A percentile compares a stretch with the other conserved stretches of the same genome.
phyloP scores from a whole-genome alignment of 345 rosid genomes.

The Hibiscus trionum region DNA sequence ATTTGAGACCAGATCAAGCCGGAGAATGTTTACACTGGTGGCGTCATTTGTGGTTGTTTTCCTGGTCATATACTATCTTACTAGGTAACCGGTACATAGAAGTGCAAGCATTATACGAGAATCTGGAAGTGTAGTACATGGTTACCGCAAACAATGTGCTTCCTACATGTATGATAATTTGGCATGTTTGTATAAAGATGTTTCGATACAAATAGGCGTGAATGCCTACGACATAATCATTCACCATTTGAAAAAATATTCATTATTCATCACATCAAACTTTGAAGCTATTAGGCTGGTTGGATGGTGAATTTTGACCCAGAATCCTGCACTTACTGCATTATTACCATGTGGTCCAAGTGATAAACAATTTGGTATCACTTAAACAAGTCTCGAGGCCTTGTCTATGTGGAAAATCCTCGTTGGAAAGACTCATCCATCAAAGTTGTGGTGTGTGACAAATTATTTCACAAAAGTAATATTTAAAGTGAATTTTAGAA shows the following conservation, averaged over 20 bases:
- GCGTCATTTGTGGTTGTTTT: conserved; percentile 80
- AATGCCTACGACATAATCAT: background rate
- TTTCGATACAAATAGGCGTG: conserved; percentile 1
- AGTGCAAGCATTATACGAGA: conserved; percentile 11
- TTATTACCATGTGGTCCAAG: too few relatives aligned
- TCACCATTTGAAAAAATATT: background rate
- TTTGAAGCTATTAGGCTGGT: background rate
- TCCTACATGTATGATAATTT: conserved; percentile 17
- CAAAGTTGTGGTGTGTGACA: too few relatives aligned
- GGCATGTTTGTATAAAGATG: conserved; percentile 25
- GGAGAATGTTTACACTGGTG: conserved; percentile 78
- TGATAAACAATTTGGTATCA: too few relatives aligned
- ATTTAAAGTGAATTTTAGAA: too few relatives aligned
- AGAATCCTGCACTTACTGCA: background rate
- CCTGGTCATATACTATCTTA: conserved; percentile 73
- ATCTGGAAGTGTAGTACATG: conserved; percentile 14
- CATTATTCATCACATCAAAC: background rate
- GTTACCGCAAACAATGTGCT: conserved; percentile 16
- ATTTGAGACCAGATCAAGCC: conserved; percentile 88
- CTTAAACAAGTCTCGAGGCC: too few relatives aligned
- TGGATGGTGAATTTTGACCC: background rate
- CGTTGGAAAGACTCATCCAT: too few relatives aligned
- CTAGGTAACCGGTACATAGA: conserved; percentile 36
- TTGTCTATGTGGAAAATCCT: too few relatives aligned
- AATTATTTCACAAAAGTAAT: too few relatives aligned